Conservation (phyloP, 768 basidiomycete species). For the Tylopilus vinaceipallidus region DNA sequence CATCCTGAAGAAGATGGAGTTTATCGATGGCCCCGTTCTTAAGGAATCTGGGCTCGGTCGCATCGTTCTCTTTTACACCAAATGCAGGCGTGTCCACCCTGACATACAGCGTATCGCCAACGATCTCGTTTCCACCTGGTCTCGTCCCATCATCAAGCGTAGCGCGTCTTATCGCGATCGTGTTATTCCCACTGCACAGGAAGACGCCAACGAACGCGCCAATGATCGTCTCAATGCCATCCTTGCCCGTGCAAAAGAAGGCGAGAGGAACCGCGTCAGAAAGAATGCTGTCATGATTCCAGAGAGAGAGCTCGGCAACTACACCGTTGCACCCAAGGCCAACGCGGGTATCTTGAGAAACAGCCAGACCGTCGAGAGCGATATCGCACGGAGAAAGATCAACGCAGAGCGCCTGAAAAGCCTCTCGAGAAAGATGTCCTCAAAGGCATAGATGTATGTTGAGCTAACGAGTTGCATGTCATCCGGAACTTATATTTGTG, state of each 20-base stretch:
- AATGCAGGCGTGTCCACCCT: slow-evolving; percentile 84
- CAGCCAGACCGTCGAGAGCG: slow-evolving; percentile 65
- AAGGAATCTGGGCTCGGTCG: slow-evolving; percentile 90
- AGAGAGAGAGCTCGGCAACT: slow-evolving; percentile 68
- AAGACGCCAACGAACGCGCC: slow-evolving; percentile 35
- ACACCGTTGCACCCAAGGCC: slow-evolving; percentile 72
- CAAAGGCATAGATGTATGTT: slow-evolving; percentile 18
- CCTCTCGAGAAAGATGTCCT: slow-evolving; percentile 51
- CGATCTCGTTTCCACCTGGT: slow-evolving; percentile 83
- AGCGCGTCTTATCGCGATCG: slow-evolving; percentile 79
- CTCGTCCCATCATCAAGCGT: slow-evolving; percentile 88
- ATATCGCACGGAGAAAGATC: slow-evolving; percentile 69
- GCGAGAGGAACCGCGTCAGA: slow-evolving; percentile 65
- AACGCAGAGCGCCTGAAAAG: slow-evolving; percentile 71
- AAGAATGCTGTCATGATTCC: slow-evolving; percentile 86
- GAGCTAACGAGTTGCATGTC: not conserved
- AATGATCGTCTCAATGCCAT: slow-evolving; percentile 67
- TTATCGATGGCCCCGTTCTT: slow-evolving; percentile 85
- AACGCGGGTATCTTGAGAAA: slow-evolving; percentile 51
- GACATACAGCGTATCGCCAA: slow-evolving; percentile 80
- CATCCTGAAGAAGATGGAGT: slow-evolving; percentile 82
- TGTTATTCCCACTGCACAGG: slow-evolving; percentile 57
- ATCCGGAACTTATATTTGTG: slow-evolving; percentile 2
- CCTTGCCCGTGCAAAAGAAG: slow-evolving; percentile 61
- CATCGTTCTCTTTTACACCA: slow-evolving; percentile 93